Percentiles rank a stretch among this genome's conserved stretches.
phyloP scores from a whole-genome alignment of 2,329 filamentous ascomycete species.

The Aurifilum marmelostoma region DNA sequence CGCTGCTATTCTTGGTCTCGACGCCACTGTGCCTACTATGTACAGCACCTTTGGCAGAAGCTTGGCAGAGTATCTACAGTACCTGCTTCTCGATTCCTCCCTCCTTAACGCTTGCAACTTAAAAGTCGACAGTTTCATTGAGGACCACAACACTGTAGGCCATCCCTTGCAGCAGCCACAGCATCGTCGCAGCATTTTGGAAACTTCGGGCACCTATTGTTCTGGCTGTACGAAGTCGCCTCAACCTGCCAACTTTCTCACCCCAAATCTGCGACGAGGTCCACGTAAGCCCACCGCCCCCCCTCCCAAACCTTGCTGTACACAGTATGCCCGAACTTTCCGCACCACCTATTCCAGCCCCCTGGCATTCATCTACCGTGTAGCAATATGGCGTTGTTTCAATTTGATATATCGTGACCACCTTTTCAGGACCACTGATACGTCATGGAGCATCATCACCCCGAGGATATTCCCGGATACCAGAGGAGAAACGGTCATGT shows the following conservation, averaged over 20 bases:
- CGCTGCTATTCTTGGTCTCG: no score
- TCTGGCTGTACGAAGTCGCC: background rate
- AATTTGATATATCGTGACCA: background rate
- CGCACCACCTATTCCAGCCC: conserved; percentile 14
- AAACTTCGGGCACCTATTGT: background rate
- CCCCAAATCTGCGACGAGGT: conserved; percentile 2
- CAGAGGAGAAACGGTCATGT: background rate
- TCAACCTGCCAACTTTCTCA: background rate
- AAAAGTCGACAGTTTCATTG: background rate
- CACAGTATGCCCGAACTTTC: conserved; percentile 14
- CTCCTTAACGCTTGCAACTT: background rate
- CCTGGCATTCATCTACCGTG: conserved; percentile 14
- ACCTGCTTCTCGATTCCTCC: background rate
- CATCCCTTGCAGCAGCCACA: background rate
- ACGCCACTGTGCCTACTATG: no score
- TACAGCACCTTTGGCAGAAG: no score
- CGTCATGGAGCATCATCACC: background rate
- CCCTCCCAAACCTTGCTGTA: background rate
- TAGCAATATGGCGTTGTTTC: conserved; percentile 3
- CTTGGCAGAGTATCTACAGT: background rate
- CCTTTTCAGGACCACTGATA: background rate
- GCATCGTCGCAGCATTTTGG: background rate
- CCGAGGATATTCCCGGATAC: background rate
- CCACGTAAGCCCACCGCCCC: conserved; percentile 17
- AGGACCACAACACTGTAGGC: background rate